Base-by-base conservation (phyloP, 805 yeast genomes). In the Yarrowia osloensis region DNA sequence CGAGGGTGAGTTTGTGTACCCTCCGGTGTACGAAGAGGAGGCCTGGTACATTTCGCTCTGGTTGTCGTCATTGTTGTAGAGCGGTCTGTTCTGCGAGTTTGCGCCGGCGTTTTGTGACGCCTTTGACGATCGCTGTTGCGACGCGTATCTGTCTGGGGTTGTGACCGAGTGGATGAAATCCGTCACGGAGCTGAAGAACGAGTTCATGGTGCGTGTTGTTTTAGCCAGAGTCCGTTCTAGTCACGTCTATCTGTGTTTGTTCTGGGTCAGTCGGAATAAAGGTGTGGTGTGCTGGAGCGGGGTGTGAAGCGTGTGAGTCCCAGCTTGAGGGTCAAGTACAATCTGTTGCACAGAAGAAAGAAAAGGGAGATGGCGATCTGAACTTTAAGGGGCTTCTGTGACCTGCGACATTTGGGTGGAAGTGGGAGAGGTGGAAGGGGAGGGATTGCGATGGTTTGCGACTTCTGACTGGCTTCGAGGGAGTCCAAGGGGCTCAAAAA, bases 141-240 rank as follows among this genome's bases (percentile, higher is more conserved):
- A 69, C 67, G 81, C 81, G 71, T 78, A 78, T 62, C 77, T 76
- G 69, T 78, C 81, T 68, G 70, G 72, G 24, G 81, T 77, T 59
- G 79, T 77, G 52, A 78, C 68, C 28, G 80, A 77, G 68, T 77
- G 79, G 50, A 76, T 68, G 68, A 77, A 78, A 54, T 76, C 71
- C 68, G 70, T 73, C 42, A 76, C 72, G 9, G 72, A 70, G 46
- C 72, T 67, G 46, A 76, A 67, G 52, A 76, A 70, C 33, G 70
- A 69, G 69, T 73, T 74, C 78, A 75, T 75, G 21, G 40, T 61
- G 40, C n/a, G n/a, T n/a, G n/a, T n/a, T 31, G 28, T 13, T 39
- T 40, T 40, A 21, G 46, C 24, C 2, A 26, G 3, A 11, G 46
- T 39, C 12, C 42, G 46, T 19, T 26, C 46, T 17, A 19, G 24